A percentile compares a stretch with the other conserved stretches of the same genome.
These are phyloP conservation scores for Dothidotthia symphoricarpi DNA, from an alignment of 2,329 filamentous ascomycete species.

Conservation along the genomic window DNA sequence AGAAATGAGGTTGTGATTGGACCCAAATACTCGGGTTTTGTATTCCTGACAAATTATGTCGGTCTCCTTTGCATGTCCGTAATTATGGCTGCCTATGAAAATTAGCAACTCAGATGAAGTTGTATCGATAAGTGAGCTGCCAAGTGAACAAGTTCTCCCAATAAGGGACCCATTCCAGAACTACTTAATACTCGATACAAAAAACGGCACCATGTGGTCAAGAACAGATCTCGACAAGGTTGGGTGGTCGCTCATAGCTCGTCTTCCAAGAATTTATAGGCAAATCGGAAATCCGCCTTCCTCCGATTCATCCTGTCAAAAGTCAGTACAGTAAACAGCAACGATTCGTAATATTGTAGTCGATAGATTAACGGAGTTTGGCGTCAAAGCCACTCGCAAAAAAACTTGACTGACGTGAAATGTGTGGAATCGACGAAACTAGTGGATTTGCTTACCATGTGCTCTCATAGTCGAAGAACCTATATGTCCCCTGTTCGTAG, in stretches of 20 bases:
- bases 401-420: background rate
- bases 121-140: background rate
- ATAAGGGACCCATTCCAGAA: slow-evolving; percentile 24
- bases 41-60: slow-evolving; percentile 7
- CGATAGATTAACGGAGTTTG: too few relatives aligned
- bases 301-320: slow-evolving; percentile 89
- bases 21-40: slow-evolving; percentile 14
- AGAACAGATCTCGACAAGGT: slow-evolving; percentile 3
- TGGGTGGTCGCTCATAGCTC: slow-evolving; percentile 59
- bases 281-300: slow-evolving; percentile 97
- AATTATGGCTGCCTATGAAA: too few relatives aligned
- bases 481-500: slow-evolving; percentile 97
- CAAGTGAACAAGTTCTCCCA: slow-evolving; percentile 23
- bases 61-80: background rate
- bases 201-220: slow-evolving; percentile 15
- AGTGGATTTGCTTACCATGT: slow-evolving; percentile 67
- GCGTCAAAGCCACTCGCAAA: background rate
- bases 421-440: slow-evolving; percentile 4
- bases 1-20: slow-evolving; percentile 5
- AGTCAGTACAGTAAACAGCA: slow-evolving; percentile 20
- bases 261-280: slow-evolving; percentile 96
- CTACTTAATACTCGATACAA: slow-evolving; percentile 40
- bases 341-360: too few relatives aligned
- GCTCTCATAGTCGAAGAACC: slow-evolving; percentile 99
- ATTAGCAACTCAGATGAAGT: too few relatives aligned